phyloP scores from a whole-genome alignment of 768 basidiomycete species.

The Serendipita sp. region DNA sequence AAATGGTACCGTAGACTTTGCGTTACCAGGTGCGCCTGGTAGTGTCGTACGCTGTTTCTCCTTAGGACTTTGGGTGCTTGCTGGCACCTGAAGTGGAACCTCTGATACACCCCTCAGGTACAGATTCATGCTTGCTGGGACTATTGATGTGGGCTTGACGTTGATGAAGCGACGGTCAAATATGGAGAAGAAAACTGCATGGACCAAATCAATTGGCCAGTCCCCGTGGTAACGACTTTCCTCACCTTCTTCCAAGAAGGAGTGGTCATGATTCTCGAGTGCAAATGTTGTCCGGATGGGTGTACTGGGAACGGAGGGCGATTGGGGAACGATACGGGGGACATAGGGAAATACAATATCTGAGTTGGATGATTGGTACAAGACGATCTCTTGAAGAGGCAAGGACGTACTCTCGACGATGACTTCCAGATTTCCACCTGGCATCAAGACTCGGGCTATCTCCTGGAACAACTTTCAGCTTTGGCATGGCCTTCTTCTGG shows the following conservation, averaged over 20 bases:
- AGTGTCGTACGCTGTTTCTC: not conserved
- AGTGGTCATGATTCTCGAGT: not conserved
- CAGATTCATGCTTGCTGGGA: not conserved
- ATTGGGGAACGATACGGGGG: not conserved
- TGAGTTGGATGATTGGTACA: not conserved
- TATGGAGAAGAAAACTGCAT: not conserved
- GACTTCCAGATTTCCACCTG: not conserved
- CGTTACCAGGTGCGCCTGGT: not conserved
- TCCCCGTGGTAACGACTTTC: not conserved
- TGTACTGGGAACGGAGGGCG: not conserved
- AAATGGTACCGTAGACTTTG: not conserved
- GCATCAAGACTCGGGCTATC: not conserved
- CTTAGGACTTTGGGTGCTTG: not conserved
- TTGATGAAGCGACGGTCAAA: not conserved
- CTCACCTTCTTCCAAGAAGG: not conserved
- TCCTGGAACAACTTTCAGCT: not conserved
- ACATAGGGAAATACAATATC: constrained; percentile 4
- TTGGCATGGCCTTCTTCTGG: not conserved
- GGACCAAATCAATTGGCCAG: not conserved
- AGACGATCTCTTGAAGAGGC: not conserved
- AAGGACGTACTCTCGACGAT: not conserved
- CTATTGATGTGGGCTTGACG: not conserved
- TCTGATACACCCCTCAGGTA: not conserved
- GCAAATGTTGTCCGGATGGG: not conserved
- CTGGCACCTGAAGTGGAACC: not conserved